phyloP scores from a whole-genome alignment of 768 basidiomycete species.

The Tulasnella calospora region DNA sequence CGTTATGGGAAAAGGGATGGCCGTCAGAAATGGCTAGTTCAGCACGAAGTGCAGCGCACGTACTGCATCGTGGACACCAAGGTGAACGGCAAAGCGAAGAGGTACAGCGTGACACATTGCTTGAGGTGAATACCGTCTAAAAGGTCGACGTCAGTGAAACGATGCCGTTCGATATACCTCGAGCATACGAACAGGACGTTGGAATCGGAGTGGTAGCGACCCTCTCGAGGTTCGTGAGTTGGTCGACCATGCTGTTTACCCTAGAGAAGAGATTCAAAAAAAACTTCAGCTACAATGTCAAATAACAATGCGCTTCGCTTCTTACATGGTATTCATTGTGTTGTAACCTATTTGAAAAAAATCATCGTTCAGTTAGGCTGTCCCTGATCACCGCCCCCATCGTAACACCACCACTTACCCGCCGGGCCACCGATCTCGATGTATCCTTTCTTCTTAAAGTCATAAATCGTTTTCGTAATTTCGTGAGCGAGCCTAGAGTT shows the following conservation, averaged over 20 bases:
- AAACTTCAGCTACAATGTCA: not conserved
- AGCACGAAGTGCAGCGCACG: not conserved
- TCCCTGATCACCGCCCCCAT: too few relatives aligned
- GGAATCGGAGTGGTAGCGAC: conserved; percentile 84
- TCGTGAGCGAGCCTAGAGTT: conserved; percentile 71
- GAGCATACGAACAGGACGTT: conserved; percentile 52
- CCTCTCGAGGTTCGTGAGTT: conserved; percentile 81
- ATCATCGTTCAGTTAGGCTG: not conserved
- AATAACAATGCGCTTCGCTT: too few relatives aligned
- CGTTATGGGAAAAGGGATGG: not conserved
- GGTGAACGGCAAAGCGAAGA: conserved; percentile 85
- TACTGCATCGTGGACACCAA: conserved; percentile 66
- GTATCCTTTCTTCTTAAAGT: conserved; percentile 72
- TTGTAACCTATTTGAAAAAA: conserved; percentile 53
- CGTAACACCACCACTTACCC: conserved; percentile 41
- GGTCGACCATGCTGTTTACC: conserved; percentile 76
- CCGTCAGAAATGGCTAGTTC: not conserved
- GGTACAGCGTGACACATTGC: conserved; percentile 90
- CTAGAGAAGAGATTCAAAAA: conserved; percentile 37
- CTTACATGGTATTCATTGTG: conserved; percentile 64
- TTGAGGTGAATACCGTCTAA: conserved; percentile 85
- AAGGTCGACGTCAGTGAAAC: conserved; percentile 23
- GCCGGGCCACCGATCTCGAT: conserved; percentile 89
- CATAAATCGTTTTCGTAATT: conserved; percentile 61
- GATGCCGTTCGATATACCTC: not conserved